These are phyloP conservation scores for Candida frijolesensis DNA, from an alignment of 1,139 yeast species.

Conservation along the genomic window DNA sequence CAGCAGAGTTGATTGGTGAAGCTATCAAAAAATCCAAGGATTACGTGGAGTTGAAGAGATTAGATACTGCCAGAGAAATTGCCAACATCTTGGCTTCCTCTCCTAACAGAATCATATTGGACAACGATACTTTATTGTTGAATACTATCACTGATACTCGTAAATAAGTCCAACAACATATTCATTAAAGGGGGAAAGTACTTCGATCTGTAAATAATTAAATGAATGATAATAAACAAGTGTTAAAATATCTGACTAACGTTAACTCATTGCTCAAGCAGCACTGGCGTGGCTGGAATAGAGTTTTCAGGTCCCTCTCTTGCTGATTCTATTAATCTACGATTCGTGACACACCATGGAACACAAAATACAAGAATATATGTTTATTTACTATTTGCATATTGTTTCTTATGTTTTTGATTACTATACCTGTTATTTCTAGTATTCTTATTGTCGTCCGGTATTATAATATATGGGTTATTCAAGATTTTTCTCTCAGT, in stretches of 20 bases:
- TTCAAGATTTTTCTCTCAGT: conserved; percentile 32
- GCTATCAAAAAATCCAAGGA: conserved; percentile 96
- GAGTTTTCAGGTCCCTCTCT: too few species aligned
- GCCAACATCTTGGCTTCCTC: conserved; percentile 82
- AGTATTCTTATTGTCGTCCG: conserved; percentile 18
- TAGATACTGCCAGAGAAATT: conserved; percentile 96
- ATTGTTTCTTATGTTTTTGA: conserved; percentile 2
- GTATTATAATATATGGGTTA: conserved; percentile 35
- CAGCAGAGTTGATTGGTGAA: conserved; percentile 98
- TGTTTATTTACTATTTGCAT: not conserved
- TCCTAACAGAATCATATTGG: conserved; percentile 89
- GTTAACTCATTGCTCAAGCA: not conserved
- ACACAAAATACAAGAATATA: not conserved
- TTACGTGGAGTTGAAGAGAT: conserved; percentile 93
- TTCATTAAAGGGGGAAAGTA: not conserved
- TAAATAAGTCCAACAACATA: not conserved
- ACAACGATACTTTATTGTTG: conserved; percentile 87
- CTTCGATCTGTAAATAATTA: not conserved
- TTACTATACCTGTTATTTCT: not conserved
- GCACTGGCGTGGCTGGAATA: too few species aligned
- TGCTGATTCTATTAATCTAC: too few species aligned
- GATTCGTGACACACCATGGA: too few species aligned
- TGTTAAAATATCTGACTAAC: not conserved
- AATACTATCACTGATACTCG: conserved; percentile 79
- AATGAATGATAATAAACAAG: not conserved